A percentile compares a stretch with the other conserved stretches of the same genome.
Evolutionary conservation across 192 early-diverging fungal species (phyloP).

Genomic region (Coemansia sp.): DNA sequence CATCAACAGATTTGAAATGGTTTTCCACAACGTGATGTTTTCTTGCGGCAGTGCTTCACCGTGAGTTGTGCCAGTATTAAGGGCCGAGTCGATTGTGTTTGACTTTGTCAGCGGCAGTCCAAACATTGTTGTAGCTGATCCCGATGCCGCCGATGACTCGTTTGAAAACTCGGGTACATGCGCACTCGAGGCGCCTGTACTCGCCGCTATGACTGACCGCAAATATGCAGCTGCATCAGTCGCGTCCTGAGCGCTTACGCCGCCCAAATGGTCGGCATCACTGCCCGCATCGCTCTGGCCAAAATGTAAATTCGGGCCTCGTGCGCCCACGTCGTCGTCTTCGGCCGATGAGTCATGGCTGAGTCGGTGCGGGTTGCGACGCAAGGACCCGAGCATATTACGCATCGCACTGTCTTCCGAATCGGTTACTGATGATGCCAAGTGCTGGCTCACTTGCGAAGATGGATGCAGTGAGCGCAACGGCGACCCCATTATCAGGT

Average conservation of each 20-base stretch:
- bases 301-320: constrained; percentile 51
- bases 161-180: constrained; percentile 12
- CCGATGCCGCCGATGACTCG: constrained; percentile 18
- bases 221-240: constrained; percentile 20
- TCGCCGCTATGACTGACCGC: constrained; percentile 23
- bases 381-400: constrained; percentile 30
- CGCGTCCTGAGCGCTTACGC: constrained; percentile 18
- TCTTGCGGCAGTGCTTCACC: constrained; percentile 23
- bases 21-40: constrained; percentile 40
- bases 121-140: constrained; percentile 11
- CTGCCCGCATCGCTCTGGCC: constrained; percentile 47
- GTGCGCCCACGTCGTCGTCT: constrained; percentile 37
- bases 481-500: constrained; percentile 40
- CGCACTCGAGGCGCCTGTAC: constrained; percentile 2
- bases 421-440: constrained; percentile 17
- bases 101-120: constrained; percentile 27
- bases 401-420: constrained; percentile 19
- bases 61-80: constrained; percentile 8
- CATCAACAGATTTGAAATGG: constrained; percentile 44
- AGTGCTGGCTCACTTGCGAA: constrained; percentile 11
- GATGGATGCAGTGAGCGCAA: constrained; percentile 24
- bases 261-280: constrained; percentile 25
- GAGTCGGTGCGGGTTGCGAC: constrained; percentile 16
- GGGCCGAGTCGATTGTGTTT: constrained; percentile 24
- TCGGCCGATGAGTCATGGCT: constrained; percentile 37